A percentile compares a stretch with the other conserved stretches of the same genome.
phyloP scores from a whole-genome alignment of 805 yeast species.

The Nakazawaea wickerhamii region DNA sequence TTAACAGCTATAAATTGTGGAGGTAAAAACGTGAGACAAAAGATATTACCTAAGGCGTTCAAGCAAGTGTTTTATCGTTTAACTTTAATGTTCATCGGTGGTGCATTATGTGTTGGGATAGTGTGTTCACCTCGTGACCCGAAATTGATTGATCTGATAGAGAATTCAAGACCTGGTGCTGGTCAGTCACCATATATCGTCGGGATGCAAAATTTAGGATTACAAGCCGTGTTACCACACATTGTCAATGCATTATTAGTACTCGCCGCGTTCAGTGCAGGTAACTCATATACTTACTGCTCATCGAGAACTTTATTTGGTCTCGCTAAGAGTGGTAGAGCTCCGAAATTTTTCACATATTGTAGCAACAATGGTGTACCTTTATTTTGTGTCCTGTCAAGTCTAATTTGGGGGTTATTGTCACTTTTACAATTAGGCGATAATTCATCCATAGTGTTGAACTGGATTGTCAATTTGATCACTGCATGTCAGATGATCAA shows the following conservation, averaged over 20 bases:
- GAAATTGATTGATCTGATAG: conserved; percentile 48
- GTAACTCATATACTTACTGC: conserved; percentile 73
- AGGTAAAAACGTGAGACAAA: conserved; percentile 50
- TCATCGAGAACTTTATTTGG: conserved; percentile 66
- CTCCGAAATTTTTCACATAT: conserved; percentile 59
- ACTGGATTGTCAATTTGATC: conserved; percentile 41
- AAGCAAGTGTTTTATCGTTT: conserved; percentile 68
- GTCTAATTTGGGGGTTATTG: conserved; percentile 51
- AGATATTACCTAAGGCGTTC: conserved; percentile 72
- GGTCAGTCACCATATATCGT: conserved; percentile 79
- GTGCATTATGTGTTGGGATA: conserved; percentile 74
- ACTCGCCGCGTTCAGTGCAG: conserved; percentile 76
- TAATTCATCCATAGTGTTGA: conserved; percentile 29
- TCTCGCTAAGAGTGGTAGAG: conserved; percentile 64
- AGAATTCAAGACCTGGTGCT: conserved; percentile 65
- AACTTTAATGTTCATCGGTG: conserved; percentile 62
- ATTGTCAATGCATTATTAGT: conserved; percentile 75
- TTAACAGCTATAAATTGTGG: conserved; percentile 82
- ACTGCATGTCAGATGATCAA: conserved; percentile 44
- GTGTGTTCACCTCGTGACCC: conserved; percentile 70
- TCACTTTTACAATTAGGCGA: conserved; percentile 51
- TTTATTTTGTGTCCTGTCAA: conserved; percentile 43
- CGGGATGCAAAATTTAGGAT: conserved; percentile 68
- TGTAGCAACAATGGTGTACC: conserved; percentile 70
- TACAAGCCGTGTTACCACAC: conserved; percentile 57